Evolutionary conservation across 352 stramenopile genomes (phyloP), one percentile per base, ranked within the genome.

Genomic region (Phytophthora vignae): DNA sequence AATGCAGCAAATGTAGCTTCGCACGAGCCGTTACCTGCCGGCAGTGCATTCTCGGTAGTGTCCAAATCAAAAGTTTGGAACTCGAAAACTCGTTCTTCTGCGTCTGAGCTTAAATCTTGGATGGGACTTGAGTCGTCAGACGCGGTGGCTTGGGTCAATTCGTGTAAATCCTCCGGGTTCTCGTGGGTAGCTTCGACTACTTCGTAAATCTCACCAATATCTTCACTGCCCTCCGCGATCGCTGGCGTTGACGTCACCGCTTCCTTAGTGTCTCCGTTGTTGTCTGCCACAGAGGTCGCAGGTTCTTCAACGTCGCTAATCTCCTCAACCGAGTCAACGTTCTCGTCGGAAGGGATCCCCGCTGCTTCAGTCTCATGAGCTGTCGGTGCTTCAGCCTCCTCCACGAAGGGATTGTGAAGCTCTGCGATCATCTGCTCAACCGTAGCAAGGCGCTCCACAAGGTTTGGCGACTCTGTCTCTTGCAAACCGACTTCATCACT

Each of bases 341-440:
- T 38, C 38, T 46, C 46, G 29, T 14, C 15, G 25, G 54, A 36
- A 22, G 4, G 49, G 11, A 12, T 19, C 46, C 17, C 15, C 7
- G 29, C 4, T 15, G 40, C 22, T 29, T 53, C n/a, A 44, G 63
- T 29, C 8, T 59, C 22, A 0, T 22, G 19, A 25, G 25, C n/a
- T 60, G 31, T 40, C 5, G 44, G 4, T 1, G 6, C 4, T 7
- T 62, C 61, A 53, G 25, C 53, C 10, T 33, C 55, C 2, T 50
- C 21, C 17, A 25, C 21, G 0, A 38, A 49, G 22, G 57, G 17
- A 14, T 17, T 62, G 4, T 77, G 55, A 48, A 75, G 48, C 8
- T 40, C 67, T 44, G 60, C 60, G 10, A 78, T 72, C 71, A 75
- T 72, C n/a, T 69, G 49, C 49, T 75, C 67, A n/a, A 78, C 55